Conservation (phyloP, 306 rosid genomes). For the Spatholobus suberectus region DNA sequence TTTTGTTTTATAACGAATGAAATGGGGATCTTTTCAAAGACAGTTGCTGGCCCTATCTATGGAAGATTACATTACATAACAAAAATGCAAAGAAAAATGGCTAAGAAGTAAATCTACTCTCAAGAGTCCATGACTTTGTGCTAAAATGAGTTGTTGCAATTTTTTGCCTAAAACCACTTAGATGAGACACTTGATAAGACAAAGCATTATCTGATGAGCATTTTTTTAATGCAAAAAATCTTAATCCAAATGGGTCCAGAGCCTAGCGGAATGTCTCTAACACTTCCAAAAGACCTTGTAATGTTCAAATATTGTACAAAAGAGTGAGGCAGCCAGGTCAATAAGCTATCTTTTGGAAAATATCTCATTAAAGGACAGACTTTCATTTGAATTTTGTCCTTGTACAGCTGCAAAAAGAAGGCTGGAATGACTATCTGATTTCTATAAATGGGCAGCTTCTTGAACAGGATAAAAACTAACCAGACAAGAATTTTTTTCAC, state of each 20-base stretch:
- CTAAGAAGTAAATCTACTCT: conserved; percentile 1
- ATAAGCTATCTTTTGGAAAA: background rate
- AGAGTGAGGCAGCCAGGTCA: background rate
- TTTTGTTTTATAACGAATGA: background rate
- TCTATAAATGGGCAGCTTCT: background rate
- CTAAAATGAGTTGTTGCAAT: background rate
- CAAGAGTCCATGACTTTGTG: background rate
- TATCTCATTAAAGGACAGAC: background rate
- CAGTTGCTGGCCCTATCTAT: background rate
- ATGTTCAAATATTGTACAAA: background rate
- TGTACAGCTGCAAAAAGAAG: background rate
- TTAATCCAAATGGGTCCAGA: background rate
- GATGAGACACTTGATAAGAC: background rate
- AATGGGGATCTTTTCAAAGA: background rate
- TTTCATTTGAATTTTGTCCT: background rate
- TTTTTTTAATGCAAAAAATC: background rate
- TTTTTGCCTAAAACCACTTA: background rate
- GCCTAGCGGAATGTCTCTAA: background rate
- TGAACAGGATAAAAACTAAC: background rate
- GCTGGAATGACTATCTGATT: background rate
- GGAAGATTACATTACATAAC: background rate
- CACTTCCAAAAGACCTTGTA: background rate
- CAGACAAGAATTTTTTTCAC: background rate
- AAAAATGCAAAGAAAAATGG: background rate
- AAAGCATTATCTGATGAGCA: background rate